Evolutionary conservation across 1,284 basidiomycete species (phyloP), one percentile per base, ranked within the genome.

Genomic region (Porodaedalea pini): DNA sequence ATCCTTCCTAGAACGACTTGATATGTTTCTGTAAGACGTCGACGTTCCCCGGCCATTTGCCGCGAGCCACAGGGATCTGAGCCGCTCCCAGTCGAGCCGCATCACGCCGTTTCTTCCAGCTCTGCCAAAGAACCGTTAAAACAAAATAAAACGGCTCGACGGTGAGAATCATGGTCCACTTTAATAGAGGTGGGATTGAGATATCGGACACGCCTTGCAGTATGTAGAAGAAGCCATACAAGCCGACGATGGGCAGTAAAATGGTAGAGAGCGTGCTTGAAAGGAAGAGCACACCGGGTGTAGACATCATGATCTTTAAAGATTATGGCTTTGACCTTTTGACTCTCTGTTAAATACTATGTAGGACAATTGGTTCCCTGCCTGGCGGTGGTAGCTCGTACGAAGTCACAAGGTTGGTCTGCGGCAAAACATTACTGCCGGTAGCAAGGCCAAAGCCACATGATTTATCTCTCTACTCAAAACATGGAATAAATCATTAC

Each of bases 41-140:
- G 2, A 58, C 7, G 23, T 54, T 58, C 32, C 57, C 57, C 8
- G 51, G 50, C 51, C 51, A 54, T 43, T n/a, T 54, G 10, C 57
- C 57, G 8, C 11, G 29, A 11, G 37, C 27, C 4, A 34, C 32
- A 13, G 50, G 50, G 21, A 58, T 21, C 4, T n/a, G 29, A 25
- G 13, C 17, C 29, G 57, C 50, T 5, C 51, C 51, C 19, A 53
- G 21, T n/a, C 17, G n/a, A 8, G 11, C 13, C 4, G 51, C 51
- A 19, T 58, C 57, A 7, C 49, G 48, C 10, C 29, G 5, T 31
- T 54, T 15, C 6, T 27, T 45, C 32, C 15, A 50, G 7, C 6
- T 8, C 11, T 29, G 7, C n/a, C 7, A 47, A 23, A 11, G 10
- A 19, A 36, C n/a, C 13, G 13, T 47, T 7, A 36, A 17, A 15